Evolutionary conservation across 306 rosid species (phyloP), one percentile per base, ranked within the genome.

Genomic region (Senna siamea): DNA sequence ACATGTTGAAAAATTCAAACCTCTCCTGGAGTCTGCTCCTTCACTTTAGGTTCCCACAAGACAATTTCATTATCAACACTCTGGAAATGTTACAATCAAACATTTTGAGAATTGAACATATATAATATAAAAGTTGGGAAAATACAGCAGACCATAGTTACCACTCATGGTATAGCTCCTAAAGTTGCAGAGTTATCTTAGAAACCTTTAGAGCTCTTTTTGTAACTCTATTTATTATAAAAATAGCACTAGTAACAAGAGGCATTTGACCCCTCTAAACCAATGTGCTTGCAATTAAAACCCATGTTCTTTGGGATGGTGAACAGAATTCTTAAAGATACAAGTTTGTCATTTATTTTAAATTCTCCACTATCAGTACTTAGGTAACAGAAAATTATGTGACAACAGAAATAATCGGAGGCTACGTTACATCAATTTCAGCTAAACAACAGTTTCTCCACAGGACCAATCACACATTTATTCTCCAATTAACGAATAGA

Each of bases 1-100:
- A 13, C 35, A 68, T 32, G 12, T 44, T 18, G 5, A 73, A 72
- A 66, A 54, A 28, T 59, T 71, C 79, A 82, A 34, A 92, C 99
- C 97, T 90, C 96, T 55, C 99, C 97, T n/a, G 96, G 93, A 69
- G 89, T 81, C 67, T 94, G 97, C 52, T 94, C 97, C 92, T 94
- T 94, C 84, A 88, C 84, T 88, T 84, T 90, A 35, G 97, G 95
- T 70, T 92, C 99, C 99, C 99, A 94, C 85, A 94, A 81, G 73
- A 92, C 86, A 61, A 92, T 89, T 87, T 94, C 99, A 34, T 85
- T 86, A 87, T 94, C 99, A 82, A 92, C 97, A 78, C 99, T 94
- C 97, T 92, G 85, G 46, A 79, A 82, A 60, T n/a, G 46, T 40
- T 47, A 76, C 61, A 70, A 68, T 48, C 18, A 43, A 64, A 74